Conservation (phyloP, 2,329 filamentous ascomycete species). For the Ophiostoma pallidulum region DNA sequence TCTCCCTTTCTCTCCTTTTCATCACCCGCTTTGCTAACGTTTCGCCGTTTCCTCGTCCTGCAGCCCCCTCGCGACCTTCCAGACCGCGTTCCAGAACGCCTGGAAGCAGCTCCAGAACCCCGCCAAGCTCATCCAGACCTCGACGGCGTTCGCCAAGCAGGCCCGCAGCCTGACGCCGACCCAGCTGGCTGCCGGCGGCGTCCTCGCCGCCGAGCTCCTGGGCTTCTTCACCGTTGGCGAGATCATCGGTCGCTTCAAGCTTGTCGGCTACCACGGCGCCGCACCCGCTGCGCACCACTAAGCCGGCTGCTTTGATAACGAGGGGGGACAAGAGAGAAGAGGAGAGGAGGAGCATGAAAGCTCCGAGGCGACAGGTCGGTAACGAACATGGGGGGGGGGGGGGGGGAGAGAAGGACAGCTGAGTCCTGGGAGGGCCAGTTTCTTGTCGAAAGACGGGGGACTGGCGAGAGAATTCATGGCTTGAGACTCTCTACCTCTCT, state of each 20-base stretch:
- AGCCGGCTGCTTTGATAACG: slow-evolving; percentile 14
- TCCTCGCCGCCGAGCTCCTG: slow-evolving; percentile 75
- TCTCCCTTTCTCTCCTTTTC: no score
- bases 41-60: no score
- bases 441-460: no score
- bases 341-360: no score
- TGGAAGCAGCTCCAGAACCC: slow-evolving; percentile 65
- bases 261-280: slow-evolving; percentile 79
- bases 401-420: not conserved
- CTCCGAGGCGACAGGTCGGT: not conserved
- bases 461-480: no score
- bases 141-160: slow-evolving; percentile 28
- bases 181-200: slow-evolving; percentile 63
- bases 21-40: no score
- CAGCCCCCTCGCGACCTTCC: slow-evolving; percentile 73
- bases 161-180: slow-evolving; percentile 61
- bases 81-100: slow-evolving; percentile 72
- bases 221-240: slow-evolving; percentile 98
- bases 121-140: slow-evolving; percentile 42
- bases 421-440: not conserved
- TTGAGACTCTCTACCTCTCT: no score
- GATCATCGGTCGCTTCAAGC: slow-evolving; percentile 91
- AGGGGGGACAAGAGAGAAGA: no score
- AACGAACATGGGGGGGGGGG: not conserved
- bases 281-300: slow-evolving; percentile 49